A percentile compares a stretch with the other conserved stretches of the same genome.
phyloP scores from a whole-genome alignment of 2,329 filamentous ascomycete genomes.

The Cytospora piceae region DNA sequence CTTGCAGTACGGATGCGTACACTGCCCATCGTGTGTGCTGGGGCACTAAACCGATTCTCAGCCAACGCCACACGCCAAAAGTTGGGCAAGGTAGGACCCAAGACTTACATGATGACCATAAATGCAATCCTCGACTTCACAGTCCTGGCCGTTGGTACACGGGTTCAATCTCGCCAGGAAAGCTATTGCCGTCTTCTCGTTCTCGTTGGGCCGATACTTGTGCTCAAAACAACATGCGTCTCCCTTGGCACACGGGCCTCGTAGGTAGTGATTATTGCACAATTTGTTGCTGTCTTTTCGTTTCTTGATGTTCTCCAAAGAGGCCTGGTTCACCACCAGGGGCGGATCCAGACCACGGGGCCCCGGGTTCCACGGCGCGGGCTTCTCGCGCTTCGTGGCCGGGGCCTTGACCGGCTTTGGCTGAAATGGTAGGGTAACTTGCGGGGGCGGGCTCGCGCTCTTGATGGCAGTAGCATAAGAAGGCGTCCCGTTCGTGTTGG shows the following conservation, averaged over 20 bases:
- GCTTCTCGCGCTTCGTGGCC: slow-evolving; percentile 33
- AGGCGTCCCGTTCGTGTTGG: slow-evolving; percentile 25
- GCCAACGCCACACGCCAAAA: background rate
- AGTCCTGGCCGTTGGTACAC: slow-evolving; percentile 61
- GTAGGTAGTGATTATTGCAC: slow-evolving; percentile 66
- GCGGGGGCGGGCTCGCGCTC: slow-evolving; percentile 48
- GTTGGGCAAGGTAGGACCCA: background rate
- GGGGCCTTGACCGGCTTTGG: slow-evolving; percentile 32
- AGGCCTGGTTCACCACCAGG: slow-evolving; percentile 49
- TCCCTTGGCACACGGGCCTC: slow-evolving; percentile 59
- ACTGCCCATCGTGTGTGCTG: slow-evolving; percentile 54
- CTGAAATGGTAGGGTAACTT: slow-evolving; percentile 48
- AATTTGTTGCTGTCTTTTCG: slow-evolving; percentile 59
- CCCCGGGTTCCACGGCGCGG: slow-evolving; percentile 55
- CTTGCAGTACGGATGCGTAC: slow-evolving; percentile 59
- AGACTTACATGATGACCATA: slow-evolving; percentile 64
- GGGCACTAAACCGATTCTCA: slow-evolving; percentile 49
- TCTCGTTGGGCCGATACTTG: slow-evolving; percentile 54
- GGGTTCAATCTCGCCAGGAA: slow-evolving; percentile 61
- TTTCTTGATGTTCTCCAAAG: slow-evolving; percentile 60
- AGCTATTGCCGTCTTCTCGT: slow-evolving; percentile 60
- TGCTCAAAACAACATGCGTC: slow-evolving; percentile 62
- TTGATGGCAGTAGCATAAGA: slow-evolving; percentile 49
- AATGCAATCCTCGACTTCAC: slow-evolving; percentile 60
- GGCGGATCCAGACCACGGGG: slow-evolving; percentile 58